Conservation (phyloP, 2,329 filamentous ascomycete species). For the Ophiostoma novo-ulmi region DNA sequence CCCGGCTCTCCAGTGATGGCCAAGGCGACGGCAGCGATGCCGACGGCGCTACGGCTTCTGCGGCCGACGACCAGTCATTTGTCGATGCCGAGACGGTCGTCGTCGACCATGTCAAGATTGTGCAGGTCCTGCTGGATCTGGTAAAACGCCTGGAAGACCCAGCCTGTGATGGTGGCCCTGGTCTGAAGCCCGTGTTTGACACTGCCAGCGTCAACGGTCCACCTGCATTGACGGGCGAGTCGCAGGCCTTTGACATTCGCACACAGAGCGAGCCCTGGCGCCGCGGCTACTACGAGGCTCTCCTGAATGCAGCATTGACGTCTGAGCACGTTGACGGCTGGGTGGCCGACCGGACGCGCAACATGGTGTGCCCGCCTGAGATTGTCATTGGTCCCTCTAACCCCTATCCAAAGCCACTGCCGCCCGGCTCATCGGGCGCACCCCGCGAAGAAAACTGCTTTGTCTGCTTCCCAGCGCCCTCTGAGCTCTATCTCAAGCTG, state of each 20-base stretch:
- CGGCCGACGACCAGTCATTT: slow-evolving; percentile 51
- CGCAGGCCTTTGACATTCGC: slow-evolving; percentile 57
- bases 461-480: slow-evolving; percentile 62
- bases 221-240: neutral
- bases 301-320: slow-evolving; percentile 71
- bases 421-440: slow-evolving; percentile 55
- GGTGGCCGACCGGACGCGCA: slow-evolving; percentile 63
- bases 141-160: slow-evolving; percentile 65
- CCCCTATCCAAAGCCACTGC: slow-evolving; percentile 68
- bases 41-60: neutral
- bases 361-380: slow-evolving; percentile 63
- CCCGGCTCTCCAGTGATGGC: slow-evolving; percentile 37
- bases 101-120: slow-evolving; percentile 65
- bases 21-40: slow-evolving; percentile 5
- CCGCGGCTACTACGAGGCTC: slow-evolving; percentile 74
- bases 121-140: slow-evolving; percentile 54
- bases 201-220: neutral
- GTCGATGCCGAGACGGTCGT: slow-evolving; percentile 33
- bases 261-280: slow-evolving; percentile 78
- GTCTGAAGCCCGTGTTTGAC: slow-evolving; percentile 47
- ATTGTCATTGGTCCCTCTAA: slow-evolving; percentile 80
- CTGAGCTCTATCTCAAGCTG: slow-evolving; percentile 75
- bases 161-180: slow-evolving; percentile 60
- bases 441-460: slow-evolving; percentile 73
- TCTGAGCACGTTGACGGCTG: slow-evolving; percentile 79